These are phyloP conservation scores for Balakata baccata DNA, from an alignment of 345 rosid species.

Conservation along the genomic window DNA sequence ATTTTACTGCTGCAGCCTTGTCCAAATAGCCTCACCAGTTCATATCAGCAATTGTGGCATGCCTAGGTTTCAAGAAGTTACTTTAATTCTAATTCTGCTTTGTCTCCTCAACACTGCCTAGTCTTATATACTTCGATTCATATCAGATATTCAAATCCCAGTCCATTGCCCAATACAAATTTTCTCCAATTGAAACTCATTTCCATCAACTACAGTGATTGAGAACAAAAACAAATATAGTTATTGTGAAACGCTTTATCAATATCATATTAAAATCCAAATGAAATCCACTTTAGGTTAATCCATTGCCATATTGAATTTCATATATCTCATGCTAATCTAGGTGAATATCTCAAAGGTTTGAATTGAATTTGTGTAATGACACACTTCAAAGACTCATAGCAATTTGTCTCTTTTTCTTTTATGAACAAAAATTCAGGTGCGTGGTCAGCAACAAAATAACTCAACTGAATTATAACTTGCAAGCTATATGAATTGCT, in stretches of 20 bases:
- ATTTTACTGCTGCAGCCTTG: neutral
- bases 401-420: neutral
- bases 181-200: too few species aligned
- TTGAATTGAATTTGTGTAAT: slow-evolving; percentile 7
- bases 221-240: too few species aligned
- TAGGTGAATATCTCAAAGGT: neutral
- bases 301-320: neutral
- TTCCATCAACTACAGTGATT: too few species aligned
- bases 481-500: neutral
- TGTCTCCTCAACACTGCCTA: too few species aligned
- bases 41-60: neutral
- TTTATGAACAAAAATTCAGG: slow-evolving; percentile 3
- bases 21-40: neutral
- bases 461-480: neutral
- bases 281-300: neutral
- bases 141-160: too few species aligned
- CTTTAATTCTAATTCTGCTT: too few species aligned
- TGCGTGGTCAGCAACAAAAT: neutral
- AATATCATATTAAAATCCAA: neutral
- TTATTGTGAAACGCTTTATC: neutral
- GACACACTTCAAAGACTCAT: neutral
- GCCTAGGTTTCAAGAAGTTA: too few species aligned
- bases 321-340: neutral
- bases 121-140: too few species aligned
- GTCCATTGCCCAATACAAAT: too few species aligned